phyloP scores from a whole-genome alignment of 2,329 filamentous ascomycete species.

The Trichophyton mentagrophytes region DNA sequence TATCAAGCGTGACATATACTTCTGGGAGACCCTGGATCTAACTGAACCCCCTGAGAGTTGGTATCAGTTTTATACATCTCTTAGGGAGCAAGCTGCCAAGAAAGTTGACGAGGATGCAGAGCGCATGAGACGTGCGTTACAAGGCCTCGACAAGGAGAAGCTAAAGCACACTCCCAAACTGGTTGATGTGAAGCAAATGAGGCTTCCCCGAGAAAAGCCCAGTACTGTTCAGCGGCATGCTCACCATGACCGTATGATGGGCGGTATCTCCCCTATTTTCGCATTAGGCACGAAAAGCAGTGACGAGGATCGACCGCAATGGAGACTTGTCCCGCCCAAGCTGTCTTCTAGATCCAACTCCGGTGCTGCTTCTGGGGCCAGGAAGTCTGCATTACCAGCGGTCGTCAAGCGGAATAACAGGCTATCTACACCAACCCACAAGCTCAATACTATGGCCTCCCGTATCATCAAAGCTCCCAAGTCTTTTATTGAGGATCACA shows the following conservation, averaged over 20 bases:
- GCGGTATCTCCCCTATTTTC: slow-evolving; percentile 19
- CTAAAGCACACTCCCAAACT: slow-evolving; percentile 46
- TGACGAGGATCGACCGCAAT: slow-evolving; percentile 12
- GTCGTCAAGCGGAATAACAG: slow-evolving; percentile 25
- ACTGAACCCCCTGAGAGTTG: slow-evolving; percentile 58
- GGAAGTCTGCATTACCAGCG: slow-evolving; percentile 25
- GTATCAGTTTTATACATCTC: slow-evolving; percentile 63
- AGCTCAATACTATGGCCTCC: slow-evolving; percentile 27
- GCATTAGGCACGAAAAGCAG: slow-evolving; percentile 6
- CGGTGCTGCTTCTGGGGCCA: slow-evolving; percentile 14
- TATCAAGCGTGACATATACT: slow-evolving; percentile 63
- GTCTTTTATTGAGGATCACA: slow-evolving; percentile 32
- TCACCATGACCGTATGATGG: slow-evolving; percentile 23
- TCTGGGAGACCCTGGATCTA: slow-evolving; percentile 52
- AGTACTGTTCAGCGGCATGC: slow-evolving; percentile 22
- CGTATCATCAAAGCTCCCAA: slow-evolving; percentile 29
- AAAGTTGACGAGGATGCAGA: slow-evolving; percentile 47
- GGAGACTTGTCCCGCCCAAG: slow-evolving; percentile 18
- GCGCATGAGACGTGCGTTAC: slow-evolving; percentile 45
- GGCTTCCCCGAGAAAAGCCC: slow-evolving; percentile 22
- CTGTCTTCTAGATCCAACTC: neutral
- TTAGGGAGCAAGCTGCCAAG: slow-evolving; percentile 47
- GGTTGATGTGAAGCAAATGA: slow-evolving; percentile 32
- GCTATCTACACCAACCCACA: slow-evolving; percentile 30
- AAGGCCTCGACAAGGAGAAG: slow-evolving; percentile 46